These are phyloP conservation scores for Boletus sp. DNA, from an alignment of 768 basidiomycete genomes.

Conservation along the genomic window DNA sequence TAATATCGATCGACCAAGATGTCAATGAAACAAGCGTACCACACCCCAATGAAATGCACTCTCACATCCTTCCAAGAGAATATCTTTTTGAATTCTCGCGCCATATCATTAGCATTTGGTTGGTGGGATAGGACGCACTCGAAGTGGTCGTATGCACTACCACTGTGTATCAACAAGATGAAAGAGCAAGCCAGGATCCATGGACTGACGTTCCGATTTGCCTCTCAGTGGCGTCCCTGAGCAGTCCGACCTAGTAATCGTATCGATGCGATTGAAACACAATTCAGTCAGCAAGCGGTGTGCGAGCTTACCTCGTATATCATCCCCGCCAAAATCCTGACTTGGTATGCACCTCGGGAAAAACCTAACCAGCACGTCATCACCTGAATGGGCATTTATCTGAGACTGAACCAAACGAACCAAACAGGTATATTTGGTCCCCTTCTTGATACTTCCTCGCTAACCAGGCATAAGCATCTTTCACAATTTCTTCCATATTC, in stretches of 20 bases:
- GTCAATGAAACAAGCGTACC: conserved; percentile 33
- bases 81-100: conserved; percentile 39
- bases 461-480: conserved; percentile 33
- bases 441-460: not conserved
- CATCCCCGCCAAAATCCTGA: conserved; percentile 39
- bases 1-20: not conserved
- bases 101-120: conserved; percentile 16
- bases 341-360: conserved; percentile 41
- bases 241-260: conserved; percentile 28
- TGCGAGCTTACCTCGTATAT: conserved; percentile 28
- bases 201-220: conserved; percentile 25
- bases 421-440: not conserved
- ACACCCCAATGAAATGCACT: conserved; percentile 52
- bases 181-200: not conserved
- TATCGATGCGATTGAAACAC: not conserved
- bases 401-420: not conserved
- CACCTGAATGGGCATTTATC: too few species aligned
- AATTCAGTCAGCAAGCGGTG: not conserved
- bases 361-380: conserved; percentile 26
- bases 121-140: conserved; percentile 13
- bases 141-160: conserved; percentile 19
- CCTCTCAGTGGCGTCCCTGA: conserved; percentile 24
- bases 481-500: conserved; percentile 34
- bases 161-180: not conserved
- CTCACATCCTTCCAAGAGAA: conserved; percentile 42